These are phyloP conservation scores for Globisporangium megalacanthum DNA, from an alignment of 352 stramenopile genomes.

Conservation along the genomic window DNA sequence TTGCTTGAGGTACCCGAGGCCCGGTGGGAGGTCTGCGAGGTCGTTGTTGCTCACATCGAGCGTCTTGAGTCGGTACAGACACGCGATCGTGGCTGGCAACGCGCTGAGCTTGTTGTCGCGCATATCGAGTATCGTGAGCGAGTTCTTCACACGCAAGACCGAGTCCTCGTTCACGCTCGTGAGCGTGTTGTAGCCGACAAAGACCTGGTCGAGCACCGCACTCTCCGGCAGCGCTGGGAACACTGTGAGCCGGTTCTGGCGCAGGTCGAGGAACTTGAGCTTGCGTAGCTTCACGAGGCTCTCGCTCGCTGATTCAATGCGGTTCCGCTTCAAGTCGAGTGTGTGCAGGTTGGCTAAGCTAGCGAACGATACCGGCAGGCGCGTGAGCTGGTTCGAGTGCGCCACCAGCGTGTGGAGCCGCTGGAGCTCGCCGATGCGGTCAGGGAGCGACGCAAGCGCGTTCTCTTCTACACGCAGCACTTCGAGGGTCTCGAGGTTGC, in stretches of 20 bases:
- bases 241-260: constrained; percentile 55
- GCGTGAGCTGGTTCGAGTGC: constrained; percentile 54
- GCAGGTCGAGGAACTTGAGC: constrained; percentile 70
- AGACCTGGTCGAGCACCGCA: constrained; percentile 64
- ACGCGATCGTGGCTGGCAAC: constrained; percentile 50
- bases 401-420: constrained; percentile 57
- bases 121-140: constrained; percentile 70
- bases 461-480: constrained; percentile 65
- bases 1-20: constrained; percentile 72
- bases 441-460: constrained; percentile 33
- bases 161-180: constrained; percentile 47
- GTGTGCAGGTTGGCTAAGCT: constrained; percentile 48
- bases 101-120: constrained; percentile 72
- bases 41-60: constrained; percentile 82
- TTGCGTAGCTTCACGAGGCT: constrained; percentile 30
- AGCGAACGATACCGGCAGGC: constrained; percentile 39
- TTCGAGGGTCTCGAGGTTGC: constrained; percentile 43
- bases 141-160: constrained; percentile 54
- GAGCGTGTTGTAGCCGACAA: constrained; percentile 74
- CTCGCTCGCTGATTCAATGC: constrained; percentile 36
- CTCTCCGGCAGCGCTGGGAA: constrained; percentile 61
- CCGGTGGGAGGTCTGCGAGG: constrained; percentile 63
- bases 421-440: constrained; percentile 41
- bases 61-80: constrained; percentile 66
- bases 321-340: constrained; percentile 79